Evolutionary conservation across 2,329 filamentous ascomycete genomes (phyloP), one percentile per base, ranked within the genome.

Genomic region (Fusarium lyarnte): DNA sequence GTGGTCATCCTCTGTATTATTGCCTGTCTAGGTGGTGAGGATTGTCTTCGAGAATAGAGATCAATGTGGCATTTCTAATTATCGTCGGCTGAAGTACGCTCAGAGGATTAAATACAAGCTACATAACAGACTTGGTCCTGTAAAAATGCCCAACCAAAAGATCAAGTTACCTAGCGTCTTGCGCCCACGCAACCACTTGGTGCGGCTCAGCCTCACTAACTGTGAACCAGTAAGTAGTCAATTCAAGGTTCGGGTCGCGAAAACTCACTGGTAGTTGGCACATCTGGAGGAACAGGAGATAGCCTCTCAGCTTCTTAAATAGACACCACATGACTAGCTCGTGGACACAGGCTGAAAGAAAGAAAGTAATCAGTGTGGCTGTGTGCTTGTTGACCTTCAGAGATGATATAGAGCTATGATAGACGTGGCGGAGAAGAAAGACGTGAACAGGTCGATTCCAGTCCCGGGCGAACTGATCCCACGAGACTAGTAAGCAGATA

Each of bases 241-340:
- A 43, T 10, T 16, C n/a, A 31, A 14, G 43, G 17, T 57, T 39
- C 16, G 8, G 33, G 3, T 29, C 27, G 23, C n/a, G 21, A 54
- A 45, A 29, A 36, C 84, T 47, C 75, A 87, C 85, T 38, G 93
- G 93, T 47, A 95, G 80, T 81, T 95, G 93, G 70, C 86, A 86
- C 88, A 95, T 90, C 79, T 95, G 93, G 76, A 93, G 81, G n/a
- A 89, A 82, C 27, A 94, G 87, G 49, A 94, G 81, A 75, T 94
- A 94, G 1, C 92, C 92, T 42, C 92, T 84, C 14, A 94, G 85
- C 81, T 94, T 94, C 80, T 91, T 92, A 80, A 95, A 95, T 38
- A 95, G 85, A 73, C 92, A 93, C 84, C 91, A 92, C 93, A 94
- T 94, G 76, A 94, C 87, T 49, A 94, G 83, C 80, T 95, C 93